These are phyloP conservation scores for Suhomyces kilbournensis DNA, from an alignment of 805 yeast genomes.

Conservation along the genomic window DNA sequence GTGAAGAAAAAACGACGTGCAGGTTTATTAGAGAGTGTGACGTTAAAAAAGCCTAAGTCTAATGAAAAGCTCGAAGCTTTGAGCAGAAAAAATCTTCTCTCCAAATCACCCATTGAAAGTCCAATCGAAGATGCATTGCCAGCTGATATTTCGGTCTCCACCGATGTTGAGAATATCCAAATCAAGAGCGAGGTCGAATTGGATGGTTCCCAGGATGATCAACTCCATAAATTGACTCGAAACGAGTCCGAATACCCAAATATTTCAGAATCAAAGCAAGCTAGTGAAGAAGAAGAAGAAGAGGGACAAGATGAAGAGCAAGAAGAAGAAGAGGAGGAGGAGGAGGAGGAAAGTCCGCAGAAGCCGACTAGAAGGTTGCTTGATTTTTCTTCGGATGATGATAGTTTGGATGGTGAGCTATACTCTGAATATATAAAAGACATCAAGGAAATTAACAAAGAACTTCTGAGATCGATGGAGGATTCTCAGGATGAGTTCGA, in stretches of 20 bases:
- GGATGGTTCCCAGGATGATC: neutral
- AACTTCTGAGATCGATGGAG: conserved; percentile 11
- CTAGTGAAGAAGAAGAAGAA: neutral
- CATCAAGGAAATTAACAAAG: conserved; percentile 15
- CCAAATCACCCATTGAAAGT: neutral
- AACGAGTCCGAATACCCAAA: neutral
- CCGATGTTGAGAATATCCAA: conserved; percentile 6
- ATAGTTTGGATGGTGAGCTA: neutral
- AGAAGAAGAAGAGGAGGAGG: neutral
- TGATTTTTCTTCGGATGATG: neutral
- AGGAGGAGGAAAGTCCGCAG: neutral
- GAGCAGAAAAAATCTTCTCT: neutral
- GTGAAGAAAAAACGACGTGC: neutral
- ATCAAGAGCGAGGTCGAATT: neutral
- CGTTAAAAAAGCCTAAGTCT: neutral
- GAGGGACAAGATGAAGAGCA: neutral
- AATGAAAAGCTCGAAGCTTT: neutral
- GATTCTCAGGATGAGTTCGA: neutral
- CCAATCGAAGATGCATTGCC: conserved; percentile 13
- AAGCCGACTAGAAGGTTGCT: neutral
- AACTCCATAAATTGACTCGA: neutral
- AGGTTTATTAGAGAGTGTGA: neutral
- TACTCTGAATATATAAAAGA: conserved; percentile 16
- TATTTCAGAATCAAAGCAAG: neutral
- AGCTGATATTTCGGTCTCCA: conserved; percentile 18